Conservation (phyloP, 2,329 filamentous ascomycete species). For the Xylariaceae sp. region DNA sequence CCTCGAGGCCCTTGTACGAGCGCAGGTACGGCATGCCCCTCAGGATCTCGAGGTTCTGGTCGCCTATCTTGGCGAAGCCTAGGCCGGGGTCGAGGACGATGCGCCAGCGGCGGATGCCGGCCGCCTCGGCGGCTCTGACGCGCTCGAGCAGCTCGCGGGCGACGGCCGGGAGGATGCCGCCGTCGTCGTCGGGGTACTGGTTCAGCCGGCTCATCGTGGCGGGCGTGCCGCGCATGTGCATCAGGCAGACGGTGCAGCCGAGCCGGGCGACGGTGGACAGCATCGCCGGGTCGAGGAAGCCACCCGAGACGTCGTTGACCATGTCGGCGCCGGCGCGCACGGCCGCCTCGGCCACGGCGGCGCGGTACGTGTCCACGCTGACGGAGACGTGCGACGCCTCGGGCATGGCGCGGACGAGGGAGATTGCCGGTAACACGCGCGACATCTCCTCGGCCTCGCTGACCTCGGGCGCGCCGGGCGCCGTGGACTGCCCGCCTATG, state of each 20-base stretch:
- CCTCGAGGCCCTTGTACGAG: slow-evolving; percentile 57
- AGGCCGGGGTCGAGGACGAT: slow-evolving; percentile 92
- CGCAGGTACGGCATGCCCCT: slow-evolving; percentile 60
- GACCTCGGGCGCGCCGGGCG: slow-evolving; percentile 67
- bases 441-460: slow-evolving; percentile 66
- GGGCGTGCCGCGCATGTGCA: slow-evolving; percentile 91
- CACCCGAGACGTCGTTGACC: slow-evolving; percentile 90
- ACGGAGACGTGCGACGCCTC: slow-evolving; percentile 62
- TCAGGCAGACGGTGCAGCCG: slow-evolving; percentile 73
- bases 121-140: slow-evolving; percentile 67
- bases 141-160: slow-evolving; percentile 66
- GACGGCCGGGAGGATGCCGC: slow-evolving; percentile 17
- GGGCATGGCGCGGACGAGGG: slow-evolving; percentile 62
- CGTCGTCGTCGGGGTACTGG: slow-evolving; percentile 59
- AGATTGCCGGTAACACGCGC: slow-evolving; percentile 75
- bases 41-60: slow-evolving; percentile 78
- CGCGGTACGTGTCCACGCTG: slow-evolving; percentile 90
- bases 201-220: slow-evolving; percentile 70
- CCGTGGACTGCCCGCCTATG: slow-evolving; percentile 87
- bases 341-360: slow-evolving; percentile 71
- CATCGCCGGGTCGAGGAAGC: slow-evolving; percentile 74
- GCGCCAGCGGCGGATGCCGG: slow-evolving; percentile 85
- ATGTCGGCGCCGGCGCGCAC: slow-evolving; percentile 79
- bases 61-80: slow-evolving; percentile 81
- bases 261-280: slow-evolving; percentile 71